Evolutionary conservation across 1,284 basidiomycete species (phyloP).

Genomic region (Bjerkandera adusta): DNA sequence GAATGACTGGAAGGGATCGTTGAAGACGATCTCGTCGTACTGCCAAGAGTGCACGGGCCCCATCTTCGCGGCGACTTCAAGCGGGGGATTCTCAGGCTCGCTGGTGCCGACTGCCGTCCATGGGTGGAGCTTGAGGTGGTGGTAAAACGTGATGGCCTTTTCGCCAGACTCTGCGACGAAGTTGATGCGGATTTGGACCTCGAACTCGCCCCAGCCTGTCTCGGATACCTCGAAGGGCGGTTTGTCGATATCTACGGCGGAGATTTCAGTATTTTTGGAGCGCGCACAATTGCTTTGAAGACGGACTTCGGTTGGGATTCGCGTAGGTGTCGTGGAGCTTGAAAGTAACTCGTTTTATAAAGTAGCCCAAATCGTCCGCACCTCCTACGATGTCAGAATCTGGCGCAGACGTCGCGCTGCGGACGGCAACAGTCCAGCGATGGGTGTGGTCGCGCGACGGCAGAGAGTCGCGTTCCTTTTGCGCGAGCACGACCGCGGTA

Average conservation of each 20-base stretch:
- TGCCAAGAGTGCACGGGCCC: constrained; percentile 97
- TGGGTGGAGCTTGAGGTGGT: constrained; percentile 96
- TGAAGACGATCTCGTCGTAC: constrained; percentile 98
- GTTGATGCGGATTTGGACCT: constrained; percentile 90
- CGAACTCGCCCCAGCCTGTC: constrained; percentile 99
- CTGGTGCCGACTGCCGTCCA: constrained; percentile 60
- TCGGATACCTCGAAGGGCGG: constrained; percentile 94
- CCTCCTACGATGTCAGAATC: constrained; percentile 78
- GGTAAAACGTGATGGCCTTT: constrained; percentile 85
- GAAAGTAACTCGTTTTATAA: constrained; percentile 95
- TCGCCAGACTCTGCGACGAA: constrained; percentile 93
- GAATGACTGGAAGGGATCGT: constrained; percentile 90
- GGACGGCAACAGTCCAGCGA: constrained; percentile 94
- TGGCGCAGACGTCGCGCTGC: constrained; percentile 67
- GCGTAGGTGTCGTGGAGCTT: constrained; percentile 97
- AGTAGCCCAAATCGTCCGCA: constrained; percentile 83
- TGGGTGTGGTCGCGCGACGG: constrained; percentile 83
- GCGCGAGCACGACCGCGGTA: constrained; percentile 81
- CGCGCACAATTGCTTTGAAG: neutral
- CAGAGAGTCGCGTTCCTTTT: constrained; percentile 66
- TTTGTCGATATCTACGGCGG: constrained; percentile 61
- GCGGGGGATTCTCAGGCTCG: constrained; percentile 62
- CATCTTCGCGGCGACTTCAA: constrained; percentile 59
- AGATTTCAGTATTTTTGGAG: neutral
- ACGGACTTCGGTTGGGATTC: constrained; percentile 85